Evolutionary conservation across 768 basidiomycete genomes (phyloP), one percentile per base, ranked within the genome.

Genomic region (Lentinula guzmanii): DNA sequence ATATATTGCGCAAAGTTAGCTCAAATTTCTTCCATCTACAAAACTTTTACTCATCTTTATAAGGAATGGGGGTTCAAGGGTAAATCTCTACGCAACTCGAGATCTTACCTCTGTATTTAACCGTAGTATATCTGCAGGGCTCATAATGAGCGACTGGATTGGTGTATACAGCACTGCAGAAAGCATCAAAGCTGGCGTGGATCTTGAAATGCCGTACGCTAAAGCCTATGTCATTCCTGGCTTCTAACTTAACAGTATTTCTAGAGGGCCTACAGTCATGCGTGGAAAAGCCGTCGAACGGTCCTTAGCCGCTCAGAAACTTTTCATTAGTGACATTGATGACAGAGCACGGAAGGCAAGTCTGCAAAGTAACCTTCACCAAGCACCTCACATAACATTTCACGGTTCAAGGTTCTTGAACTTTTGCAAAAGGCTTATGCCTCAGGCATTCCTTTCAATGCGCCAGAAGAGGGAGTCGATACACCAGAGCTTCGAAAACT

Each of bases 21-120:
- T 18, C 53, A 21, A 35, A 16, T 8, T 21, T 39, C n/a, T 18
- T 37, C 16, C 1, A 41, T 43, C 15, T 4, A 39, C 16, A 24
- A 39, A 54, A 18, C 0, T 35, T 31, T 16, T 9, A 4, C 28
- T 60, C 21, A 45, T 4, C 31, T 18, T 48, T 52, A 16, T 45
- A 34, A 56, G 74, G 86, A 89, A 78, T 89, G 86, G 86, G 81
- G 79, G 3, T 87, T 74, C 65, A 71, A 84, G 67, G 86, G 77
- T 72, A 58, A 37, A 57, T n/a, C 7, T 18, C 4, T 4, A 21
- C 5, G 3, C 16, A 3, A 41, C 24, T 24, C 37, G 24, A 31
- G 28, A 16, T 28, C n/a, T 41, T 39, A 48, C 24, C 9, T 9
- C 52, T 11, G 21, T 21, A 31, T 13, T 31, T 39, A 15, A 50